Evolutionary conservation across 2,329 filamentous ascomycete species (phyloP).

Genomic region (Phialophora chinensis): DNA sequence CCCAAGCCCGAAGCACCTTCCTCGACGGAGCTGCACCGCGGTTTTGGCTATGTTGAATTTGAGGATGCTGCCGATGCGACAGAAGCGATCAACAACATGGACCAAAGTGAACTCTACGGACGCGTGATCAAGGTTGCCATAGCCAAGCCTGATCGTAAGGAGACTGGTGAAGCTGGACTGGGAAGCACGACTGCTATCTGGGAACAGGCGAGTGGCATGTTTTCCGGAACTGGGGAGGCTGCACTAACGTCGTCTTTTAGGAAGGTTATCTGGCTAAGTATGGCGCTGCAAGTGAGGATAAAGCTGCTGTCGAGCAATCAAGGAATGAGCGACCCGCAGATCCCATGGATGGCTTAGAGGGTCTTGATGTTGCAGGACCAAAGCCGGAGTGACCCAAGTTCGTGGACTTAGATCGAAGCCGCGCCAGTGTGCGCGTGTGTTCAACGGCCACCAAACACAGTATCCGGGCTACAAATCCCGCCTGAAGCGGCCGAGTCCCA

Average conservation of each 20-base stretch:
- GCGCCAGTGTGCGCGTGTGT: not conserved
- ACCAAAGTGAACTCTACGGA: constrained; percentile 93
- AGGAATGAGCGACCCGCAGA: constrained; percentile 68
- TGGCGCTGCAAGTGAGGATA: constrained; percentile 78
- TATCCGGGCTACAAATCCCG: not conserved
- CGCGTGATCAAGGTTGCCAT: constrained; percentile 88
- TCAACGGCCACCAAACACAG: not conserved
- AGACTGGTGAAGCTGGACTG: constrained; percentile 73
- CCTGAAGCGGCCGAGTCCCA: not conserved
- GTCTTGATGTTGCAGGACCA: constrained; percentile 90
- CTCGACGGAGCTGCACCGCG: constrained; percentile 78
- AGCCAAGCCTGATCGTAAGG: constrained; percentile 82
- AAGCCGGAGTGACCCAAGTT: constrained; percentile 65
- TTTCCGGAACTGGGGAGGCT: constrained; percentile 14
- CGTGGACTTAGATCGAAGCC: not conserved
- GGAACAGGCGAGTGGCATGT: constrained; percentile 77
- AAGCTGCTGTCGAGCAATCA: constrained; percentile 63
- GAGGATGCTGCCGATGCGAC: constrained; percentile 83
- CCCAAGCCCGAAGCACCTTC: constrained; percentile 86
- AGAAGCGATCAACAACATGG: constrained; percentile 99
- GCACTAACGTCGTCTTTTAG: constrained; percentile 54
- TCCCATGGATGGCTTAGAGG: constrained; percentile 95
- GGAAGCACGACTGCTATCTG: constrained; percentile 94
- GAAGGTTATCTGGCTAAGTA: constrained; percentile 92
- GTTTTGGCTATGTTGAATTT: constrained; percentile 96